These are phyloP conservation scores for Medakamo hakoo DNA, from an alignment of 139 green algal species.

Conservation along the genomic window DNA sequence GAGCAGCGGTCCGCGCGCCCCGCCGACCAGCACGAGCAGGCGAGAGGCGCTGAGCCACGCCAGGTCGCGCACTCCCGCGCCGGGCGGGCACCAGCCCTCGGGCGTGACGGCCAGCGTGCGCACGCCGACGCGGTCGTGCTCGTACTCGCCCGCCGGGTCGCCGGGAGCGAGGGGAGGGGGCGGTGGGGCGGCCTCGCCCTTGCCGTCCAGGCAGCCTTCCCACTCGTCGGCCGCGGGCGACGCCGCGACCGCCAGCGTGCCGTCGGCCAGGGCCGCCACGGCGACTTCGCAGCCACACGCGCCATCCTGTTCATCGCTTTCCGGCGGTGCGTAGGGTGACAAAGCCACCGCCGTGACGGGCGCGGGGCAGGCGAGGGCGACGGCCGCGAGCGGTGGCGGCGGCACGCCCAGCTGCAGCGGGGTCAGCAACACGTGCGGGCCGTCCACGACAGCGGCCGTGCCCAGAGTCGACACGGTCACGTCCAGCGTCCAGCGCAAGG, in stretches of 20 bases:
- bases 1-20: no score
- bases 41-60: neutral
- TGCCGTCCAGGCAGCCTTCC: conserved; percentile 30
- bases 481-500: neutral
- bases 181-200: conserved; percentile 25
- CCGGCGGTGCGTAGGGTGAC: no score
- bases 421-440: conserved; percentile 50
- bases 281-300: conserved; percentile 12
- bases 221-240: conserved; percentile 48
- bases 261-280: conserved; percentile 34
- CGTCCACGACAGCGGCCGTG: conserved; percentile 77
- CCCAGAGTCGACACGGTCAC: conserved; percentile 8
- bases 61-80: neutral
- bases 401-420: conserved; percentile 47
- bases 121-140: no score
- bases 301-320: no score
- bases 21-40: neutral
- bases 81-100: conserved; percentile 1
- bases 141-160: no score
- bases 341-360: conserved; percentile 23
- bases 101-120: conserved; percentile 2
- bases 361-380: conserved; percentile 16
- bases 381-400: conserved; percentile 71
- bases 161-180: no score
- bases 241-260: conserved; percentile 24